phyloP scores from a whole-genome alignment of 306 rosid species.

The Gastrolobium bilobum region DNA sequence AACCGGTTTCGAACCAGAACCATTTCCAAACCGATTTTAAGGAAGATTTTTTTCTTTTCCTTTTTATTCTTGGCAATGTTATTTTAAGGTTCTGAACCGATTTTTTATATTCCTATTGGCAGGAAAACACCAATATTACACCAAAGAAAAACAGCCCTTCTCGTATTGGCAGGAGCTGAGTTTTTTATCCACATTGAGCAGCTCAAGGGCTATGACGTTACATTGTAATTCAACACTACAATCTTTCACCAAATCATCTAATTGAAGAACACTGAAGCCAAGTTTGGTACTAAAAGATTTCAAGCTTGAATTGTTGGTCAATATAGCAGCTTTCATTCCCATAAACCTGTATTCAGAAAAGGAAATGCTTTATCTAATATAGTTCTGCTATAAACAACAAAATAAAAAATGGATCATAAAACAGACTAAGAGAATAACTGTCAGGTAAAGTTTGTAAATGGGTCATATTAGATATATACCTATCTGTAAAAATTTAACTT shows the following conservation, averaged over 20 bases:
- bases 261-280: constrained; percentile 56
- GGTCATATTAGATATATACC: no score
- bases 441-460: constrained; percentile 55
- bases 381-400: neutral
- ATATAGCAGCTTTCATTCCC: constrained; percentile 80
- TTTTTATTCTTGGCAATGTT: no score
- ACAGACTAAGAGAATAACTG: constrained; percentile 54
- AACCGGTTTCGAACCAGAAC: no score
- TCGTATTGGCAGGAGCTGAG: no score
- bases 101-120: no score
- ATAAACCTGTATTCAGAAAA: constrained; percentile 63
- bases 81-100: no score
- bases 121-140: no score
- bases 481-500: no score
- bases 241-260: constrained; percentile 50
- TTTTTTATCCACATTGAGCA: constrained; percentile 42
- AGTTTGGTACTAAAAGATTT: constrained; percentile 63
- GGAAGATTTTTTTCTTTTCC: no score
- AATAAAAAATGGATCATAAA: neutral
- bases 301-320: constrained; percentile 63
- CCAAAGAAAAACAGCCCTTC: no score
- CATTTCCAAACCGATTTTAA: no score
- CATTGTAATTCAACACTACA: constrained; percentile 27
- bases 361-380: constrained; percentile 36
- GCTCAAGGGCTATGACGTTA: constrained; percentile 51